Base-by-base conservation (phyloP, 2,329 filamentous ascomycete species). In the Aspergillus caelatus region DNA sequence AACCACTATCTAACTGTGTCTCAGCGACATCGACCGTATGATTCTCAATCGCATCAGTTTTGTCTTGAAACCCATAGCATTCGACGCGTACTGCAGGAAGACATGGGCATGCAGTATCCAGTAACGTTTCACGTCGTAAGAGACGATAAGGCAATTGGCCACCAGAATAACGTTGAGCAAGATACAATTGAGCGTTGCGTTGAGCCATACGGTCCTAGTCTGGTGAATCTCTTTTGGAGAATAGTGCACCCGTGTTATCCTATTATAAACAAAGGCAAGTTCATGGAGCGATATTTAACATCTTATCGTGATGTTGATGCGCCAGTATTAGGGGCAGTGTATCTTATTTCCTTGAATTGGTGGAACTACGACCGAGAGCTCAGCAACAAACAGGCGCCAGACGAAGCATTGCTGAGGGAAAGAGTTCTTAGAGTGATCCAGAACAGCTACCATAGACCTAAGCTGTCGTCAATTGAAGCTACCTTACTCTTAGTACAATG, bases 331-430 rank as follows among this genome's bases (percentile, higher is more conserved):
- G 50, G 50, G 19, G 50, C 26, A 12, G 52, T 56, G 2, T 48
- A 61, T 39, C 50, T 60, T 9, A 32, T 60, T 23, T n/a, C 58
- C 14, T 21, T 60, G 4, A 46, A 60, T 19, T 55, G 26, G 50
- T 54, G 50, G 58, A 10, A 28, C 0, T 55, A 54, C 21, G 50
- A 55, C 3, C 28, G 34, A 12, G 36, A 54, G 3, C 26, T 55
- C 4, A 36, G 36, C 11, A 60, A 32, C 36, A 46, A 34, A 16
- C 12, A 28, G 3, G 11, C 11, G 19, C 36, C 58, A 1, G n/a
- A 55, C 19, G 48, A 14, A 16, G 16, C 26, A 14, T 14, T 55
- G 9, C 36, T 55, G 1, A 14, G 36, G 28, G 39, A 60, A 23
- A 28, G 23, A 14, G 58, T 41, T 4, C 34, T 54, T 7, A n/a